Evolutionary conservation across 305 asterid species (phyloP), one percentile per base, ranked within the genome.

Genomic region (Fraxinus ornus): DNA sequence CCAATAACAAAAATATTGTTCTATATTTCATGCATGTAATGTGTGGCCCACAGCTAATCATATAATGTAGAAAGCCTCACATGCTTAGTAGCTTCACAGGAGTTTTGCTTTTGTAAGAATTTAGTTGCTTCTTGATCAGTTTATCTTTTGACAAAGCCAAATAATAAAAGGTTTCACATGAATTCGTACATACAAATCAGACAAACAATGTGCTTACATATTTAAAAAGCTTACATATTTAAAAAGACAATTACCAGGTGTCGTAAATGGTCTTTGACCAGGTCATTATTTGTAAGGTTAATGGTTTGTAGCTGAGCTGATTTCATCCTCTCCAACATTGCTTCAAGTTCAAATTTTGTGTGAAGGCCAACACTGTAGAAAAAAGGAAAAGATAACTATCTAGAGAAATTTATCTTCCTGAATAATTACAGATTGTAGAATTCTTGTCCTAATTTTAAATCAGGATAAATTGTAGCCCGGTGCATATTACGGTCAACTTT

Each of bases 191-290:
- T 68, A 15, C 39, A 28, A 70, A 30, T 70, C 22, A 70, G 41
- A 70, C 21, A 13, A 13, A 30, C 21, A 68, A 68, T 28, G 41
- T 30, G 41, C 4, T 28, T 12, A 15, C 24, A 12, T 30, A 52
- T 49, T 49, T 28, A 44, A 79, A 74, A 52, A 66, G 81, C 26
- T 24, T 24, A 24, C 26, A 24, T 24, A 24, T 30, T 30, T 30
- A 30, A 30, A 30, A 30, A 30, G 33, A 55, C 9, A 49, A 88
- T 75, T 90, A 95, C 99, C 98, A 95, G 80, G 90, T 95, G 98
- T 79, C 99, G 91, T 82, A 95, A 90, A 85, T 95, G 98, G 88
- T 95, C 98, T 89, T 95, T 95, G 89, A 93, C 98, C 90, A 95
- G 86, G 88, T 95, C 99, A 87, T 95, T 94, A 79, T 90, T 86